These are phyloP conservation scores for Geosiphon pyriformis DNA, from an alignment of 192 early-diverging fungal species.

Conservation along the genomic window DNA sequence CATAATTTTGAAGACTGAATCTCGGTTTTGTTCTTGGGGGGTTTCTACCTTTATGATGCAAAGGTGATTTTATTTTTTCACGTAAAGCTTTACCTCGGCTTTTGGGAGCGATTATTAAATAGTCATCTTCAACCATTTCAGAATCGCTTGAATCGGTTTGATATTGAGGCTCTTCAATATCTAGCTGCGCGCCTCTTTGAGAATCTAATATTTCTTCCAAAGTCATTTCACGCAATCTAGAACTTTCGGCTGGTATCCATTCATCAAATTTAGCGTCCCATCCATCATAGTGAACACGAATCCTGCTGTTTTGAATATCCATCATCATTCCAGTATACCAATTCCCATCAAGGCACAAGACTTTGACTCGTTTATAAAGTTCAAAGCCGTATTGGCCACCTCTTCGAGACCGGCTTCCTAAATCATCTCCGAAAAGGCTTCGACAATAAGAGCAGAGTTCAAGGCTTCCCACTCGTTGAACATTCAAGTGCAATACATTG, in stretches of 20 bases:
- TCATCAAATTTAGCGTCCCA: slow-evolving; percentile 50
- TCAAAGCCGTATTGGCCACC: slow-evolving; percentile 35
- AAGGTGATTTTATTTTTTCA: background rate
- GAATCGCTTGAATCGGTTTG: background rate
- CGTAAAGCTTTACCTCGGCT: background rate
- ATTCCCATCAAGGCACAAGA: slow-evolving; percentile 34
- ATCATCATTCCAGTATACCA: slow-evolving; percentile 46
- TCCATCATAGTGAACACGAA: slow-evolving; percentile 48
- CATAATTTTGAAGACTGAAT: background rate
- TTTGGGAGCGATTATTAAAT: background rate
- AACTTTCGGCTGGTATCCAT: slow-evolving; percentile 48
- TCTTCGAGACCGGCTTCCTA: slow-evolving; percentile 7
- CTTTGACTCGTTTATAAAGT: slow-evolving; percentile 36
- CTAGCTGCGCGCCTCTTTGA: slow-evolving; percentile 2
- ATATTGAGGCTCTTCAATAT: background rate
- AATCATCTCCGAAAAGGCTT: slow-evolving; percentile 12
- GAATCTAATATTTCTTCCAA: slow-evolving; percentile 27
- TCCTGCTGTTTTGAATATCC: slow-evolving; percentile 35
- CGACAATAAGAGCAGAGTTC: slow-evolving; percentile 20
- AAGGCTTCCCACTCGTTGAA: slow-evolving; percentile 14
- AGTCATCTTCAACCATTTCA: slow-evolving; percentile 1
- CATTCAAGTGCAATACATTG: slow-evolving; percentile 19
- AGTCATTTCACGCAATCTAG: slow-evolving; percentile 30
- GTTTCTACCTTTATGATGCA: background rate
- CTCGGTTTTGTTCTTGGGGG: background rate